These are phyloP conservation scores for Cryptosporidium felis DNA, from an alignment of 169 alveolate species.

Conservation along the genomic window DNA sequence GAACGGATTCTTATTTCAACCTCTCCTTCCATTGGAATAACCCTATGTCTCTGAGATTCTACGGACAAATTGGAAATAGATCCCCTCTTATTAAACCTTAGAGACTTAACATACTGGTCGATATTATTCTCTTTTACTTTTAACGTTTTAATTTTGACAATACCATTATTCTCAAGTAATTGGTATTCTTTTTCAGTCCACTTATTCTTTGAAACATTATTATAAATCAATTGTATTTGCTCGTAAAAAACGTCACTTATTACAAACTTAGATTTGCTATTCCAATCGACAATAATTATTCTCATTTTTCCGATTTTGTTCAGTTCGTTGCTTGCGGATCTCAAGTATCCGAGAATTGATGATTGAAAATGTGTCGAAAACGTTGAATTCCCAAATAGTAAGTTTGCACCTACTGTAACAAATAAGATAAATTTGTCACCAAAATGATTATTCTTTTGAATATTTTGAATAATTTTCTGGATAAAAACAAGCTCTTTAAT, in stretches of 20 bases:
- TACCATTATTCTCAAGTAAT: neutral
- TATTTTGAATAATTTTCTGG: conserved; percentile 11
- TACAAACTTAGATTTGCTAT: neutral
- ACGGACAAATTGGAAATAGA: conserved; percentile 40
- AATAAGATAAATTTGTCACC: neutral
- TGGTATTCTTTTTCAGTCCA: conserved; percentile 48
- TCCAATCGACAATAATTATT: conserved; percentile 1
- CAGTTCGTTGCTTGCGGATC: conserved; percentile 55
- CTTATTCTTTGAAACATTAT: neutral
- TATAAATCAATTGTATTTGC: neutral
- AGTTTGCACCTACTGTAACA: conserved; percentile 27
- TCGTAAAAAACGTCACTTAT: neutral
- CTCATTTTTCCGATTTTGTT: neutral
- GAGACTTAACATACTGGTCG: neutral
- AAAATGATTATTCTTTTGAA: neutral
- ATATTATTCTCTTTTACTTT: neutral
- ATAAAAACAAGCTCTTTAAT: neutral
- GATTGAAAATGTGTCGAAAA: conserved; percentile 44
- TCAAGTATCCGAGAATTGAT: conserved; percentile 45
- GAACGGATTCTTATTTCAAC: conserved; percentile 74
- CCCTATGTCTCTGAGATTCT: neutral
- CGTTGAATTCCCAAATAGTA: conserved; percentile 2
- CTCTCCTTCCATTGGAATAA: conserved; percentile 20
- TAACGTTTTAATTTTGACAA: neutral
- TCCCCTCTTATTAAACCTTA: conserved; percentile 18